Evolutionary conservation across 148 eudicot genomes (phyloP), one percentile per base, ranked within the genome.

Genomic region (Rhododendron griersonianum): DNA sequence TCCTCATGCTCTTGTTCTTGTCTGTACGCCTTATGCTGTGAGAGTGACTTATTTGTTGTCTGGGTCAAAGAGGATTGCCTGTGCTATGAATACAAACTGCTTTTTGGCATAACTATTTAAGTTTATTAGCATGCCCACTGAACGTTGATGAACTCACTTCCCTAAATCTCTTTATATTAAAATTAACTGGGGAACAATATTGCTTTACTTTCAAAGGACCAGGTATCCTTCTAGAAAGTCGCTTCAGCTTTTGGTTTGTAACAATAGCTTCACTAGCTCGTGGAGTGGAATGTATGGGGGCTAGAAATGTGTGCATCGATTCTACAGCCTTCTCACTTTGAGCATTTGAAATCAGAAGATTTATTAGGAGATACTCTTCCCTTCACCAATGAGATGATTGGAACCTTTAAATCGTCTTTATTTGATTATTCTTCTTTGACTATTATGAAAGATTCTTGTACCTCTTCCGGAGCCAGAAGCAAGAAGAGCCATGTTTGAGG

Each of bases 381-480:
- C 86, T 89, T 89, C 88, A 61, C 48, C 13, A 59, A 6, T 87
- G 84, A 75, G 80, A 88, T 71, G 51, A 50, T 50, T 74, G 67
- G 7, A 11, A 47, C 10, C 3, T 55, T 37, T 57, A 55, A 30
- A 10, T 9, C 16, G 1, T 69, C 33, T 37, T 35, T 76, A 44
- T 75, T 75, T 53, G 74, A 19, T 30, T 35, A 25, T 30, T 82
- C 51, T 69, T 48, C 65, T 67, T 83, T 53, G 33, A 88, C 33
- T 86, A 80, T 86, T 83, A 63, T 83, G 25, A 79, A 81, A 97
- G 99, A 95, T 97, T 79, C 96, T 97, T 81, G 99, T 97, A 59
- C 98, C 99, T 80, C 99, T 97, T 87, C 99, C 98, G 19, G 98
- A 94, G 82, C 95, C 98, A 50, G 98, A 94, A 89, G 99, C 99